These are phyloP conservation scores for Albizia julibrissin DNA, from an alignment of 306 rosid species.

Conservation along the genomic window DNA sequence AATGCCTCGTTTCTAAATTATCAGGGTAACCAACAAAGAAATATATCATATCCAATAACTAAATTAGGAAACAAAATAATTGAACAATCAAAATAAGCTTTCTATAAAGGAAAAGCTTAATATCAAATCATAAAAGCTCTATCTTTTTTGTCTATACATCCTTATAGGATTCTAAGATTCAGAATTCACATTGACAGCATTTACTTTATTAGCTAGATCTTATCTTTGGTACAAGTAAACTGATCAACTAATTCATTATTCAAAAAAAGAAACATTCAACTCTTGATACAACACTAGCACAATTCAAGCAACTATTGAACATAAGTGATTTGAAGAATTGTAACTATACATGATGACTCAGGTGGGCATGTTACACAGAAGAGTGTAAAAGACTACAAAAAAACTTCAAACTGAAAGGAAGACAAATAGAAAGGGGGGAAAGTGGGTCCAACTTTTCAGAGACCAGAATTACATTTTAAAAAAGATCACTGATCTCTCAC, in stretches of 20 bases:
- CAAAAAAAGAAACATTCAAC: background rate
- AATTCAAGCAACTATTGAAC: background rate
- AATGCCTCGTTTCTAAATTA: background rate
- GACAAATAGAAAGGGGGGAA: background rate
- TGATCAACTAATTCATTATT: background rate
- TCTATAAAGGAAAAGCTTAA: background rate
- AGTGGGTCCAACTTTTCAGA: background rate
- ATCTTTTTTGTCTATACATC: background rate
- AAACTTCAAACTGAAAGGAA: background rate
- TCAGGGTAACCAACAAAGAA: background rate
- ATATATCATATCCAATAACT: background rate
- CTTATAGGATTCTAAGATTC: background rate
- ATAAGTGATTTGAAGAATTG: background rate
- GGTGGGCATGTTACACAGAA: background rate
- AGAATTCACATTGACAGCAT: background rate
- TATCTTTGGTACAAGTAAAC: background rate
- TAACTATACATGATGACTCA: background rate
- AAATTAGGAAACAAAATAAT: background rate
- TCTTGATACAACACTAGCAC: background rate
- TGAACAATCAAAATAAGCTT: background rate
- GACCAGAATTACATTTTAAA: background rate
- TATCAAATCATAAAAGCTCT: background rate
- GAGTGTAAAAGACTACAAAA: background rate
- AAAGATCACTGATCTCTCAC: constrained; percentile 11
- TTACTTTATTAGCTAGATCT: background rate